A percentile compares a stretch with the other conserved stretches of the same genome.
Conservation (phyloP, 2,329 filamentous ascomycete genomes). For the Colletotrichum sp. region DNA sequence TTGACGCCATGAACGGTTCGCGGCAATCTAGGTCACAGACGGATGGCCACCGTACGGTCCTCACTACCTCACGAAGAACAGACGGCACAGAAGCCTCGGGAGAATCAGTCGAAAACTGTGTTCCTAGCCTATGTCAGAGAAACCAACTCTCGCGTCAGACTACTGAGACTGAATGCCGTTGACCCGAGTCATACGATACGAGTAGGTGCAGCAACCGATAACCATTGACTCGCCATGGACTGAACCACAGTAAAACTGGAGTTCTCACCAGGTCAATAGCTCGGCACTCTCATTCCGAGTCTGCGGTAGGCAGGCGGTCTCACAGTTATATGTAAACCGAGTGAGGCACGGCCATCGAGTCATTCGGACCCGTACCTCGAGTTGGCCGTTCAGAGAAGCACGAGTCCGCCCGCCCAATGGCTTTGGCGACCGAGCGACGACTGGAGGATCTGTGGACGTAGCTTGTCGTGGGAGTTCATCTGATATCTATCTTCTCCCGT, state of each 20-base stretch:
- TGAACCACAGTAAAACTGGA: neutral
- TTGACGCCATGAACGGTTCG: too few relatives aligned
- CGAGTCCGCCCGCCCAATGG: too few relatives aligned
- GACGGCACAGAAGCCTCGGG: neutral
- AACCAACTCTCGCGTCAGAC: neutral
- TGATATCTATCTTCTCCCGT: too few relatives aligned
- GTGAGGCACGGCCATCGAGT: too few relatives aligned
- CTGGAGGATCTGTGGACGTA: too few relatives aligned
- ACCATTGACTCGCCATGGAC: neutral
- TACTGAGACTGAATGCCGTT: neutral
- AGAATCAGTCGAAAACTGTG: neutral
- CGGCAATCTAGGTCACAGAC: neutral
- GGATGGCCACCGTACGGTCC: neutral
- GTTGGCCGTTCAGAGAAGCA: too few relatives aligned
- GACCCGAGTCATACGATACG: neutral
- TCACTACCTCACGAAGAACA: neutral
- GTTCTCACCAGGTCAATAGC: neutral
- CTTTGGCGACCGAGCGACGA: too few relatives aligned
- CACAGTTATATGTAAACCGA: too few relatives aligned
- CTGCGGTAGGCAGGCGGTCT: too few relatives aligned
- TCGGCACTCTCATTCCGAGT: too few relatives aligned
- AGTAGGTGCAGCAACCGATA: neutral
- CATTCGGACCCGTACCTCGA: too few relatives aligned
- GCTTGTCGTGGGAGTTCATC: too few relatives aligned
- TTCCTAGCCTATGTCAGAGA: neutral